Evolutionary conservation across 2,329 filamentous ascomycete genomes (phyloP).

Genomic region (Ceratocystis papillata): DNA sequence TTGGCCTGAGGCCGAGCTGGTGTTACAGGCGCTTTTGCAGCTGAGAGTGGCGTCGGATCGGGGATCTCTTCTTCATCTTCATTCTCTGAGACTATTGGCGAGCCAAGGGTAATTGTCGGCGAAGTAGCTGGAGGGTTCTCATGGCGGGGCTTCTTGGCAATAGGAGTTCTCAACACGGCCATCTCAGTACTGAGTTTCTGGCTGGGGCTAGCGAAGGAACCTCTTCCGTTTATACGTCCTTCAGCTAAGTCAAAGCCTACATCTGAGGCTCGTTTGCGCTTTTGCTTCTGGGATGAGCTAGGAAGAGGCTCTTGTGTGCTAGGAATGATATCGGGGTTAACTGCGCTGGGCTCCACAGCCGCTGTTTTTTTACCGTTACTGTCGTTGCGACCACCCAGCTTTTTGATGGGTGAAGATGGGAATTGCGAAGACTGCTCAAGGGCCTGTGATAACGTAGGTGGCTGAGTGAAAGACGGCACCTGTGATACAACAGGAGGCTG

Average conservation of each 20-base stretch:
- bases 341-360: neutral
- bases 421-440: conserved; percentile 15
- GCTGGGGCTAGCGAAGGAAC: neutral
- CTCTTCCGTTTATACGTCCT: neutral
- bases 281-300: neutral
- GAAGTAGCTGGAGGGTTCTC: neutral
- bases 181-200: neutral
- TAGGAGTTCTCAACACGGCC: neutral
- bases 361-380: neutral
- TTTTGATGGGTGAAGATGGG: conserved; percentile 10
- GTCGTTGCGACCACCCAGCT: neutral
- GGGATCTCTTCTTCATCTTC: neutral
- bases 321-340: conserved; percentile 1
- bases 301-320: neutral
- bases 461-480: neutral
- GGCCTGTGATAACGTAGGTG: conserved; percentile 4
- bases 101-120: conserved; percentile 11
- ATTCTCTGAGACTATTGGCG: conserved; percentile 11
- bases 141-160: neutral
- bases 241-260: neutral
- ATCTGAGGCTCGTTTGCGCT: conserved; percentile 1
- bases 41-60: neutral
- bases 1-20: neutral
- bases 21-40: neutral
- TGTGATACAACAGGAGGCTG: neutral